phyloP scores from a whole-genome alignment of 148 eudicot species.

The Polygonum aviculare region DNA sequence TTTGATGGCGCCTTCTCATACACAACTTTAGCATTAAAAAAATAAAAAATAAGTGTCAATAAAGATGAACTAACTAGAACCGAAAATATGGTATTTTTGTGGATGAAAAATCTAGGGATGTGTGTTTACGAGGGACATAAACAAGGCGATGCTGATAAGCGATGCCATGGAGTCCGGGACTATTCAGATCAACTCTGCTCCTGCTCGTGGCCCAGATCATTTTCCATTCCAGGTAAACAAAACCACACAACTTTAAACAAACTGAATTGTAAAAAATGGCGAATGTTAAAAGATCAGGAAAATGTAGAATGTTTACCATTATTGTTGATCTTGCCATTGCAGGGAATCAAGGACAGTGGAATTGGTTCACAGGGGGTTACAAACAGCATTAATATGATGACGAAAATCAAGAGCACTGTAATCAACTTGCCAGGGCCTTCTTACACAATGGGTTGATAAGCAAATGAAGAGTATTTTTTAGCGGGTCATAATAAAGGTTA shows the following conservation, averaged over 20 bases:
- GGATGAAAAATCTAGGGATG: slow-evolving; percentile 51
- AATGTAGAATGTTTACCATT: too few relatives aligned
- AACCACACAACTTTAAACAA: not conserved
- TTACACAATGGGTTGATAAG: slow-evolving; percentile 21
- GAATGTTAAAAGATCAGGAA: too few relatives aligned
- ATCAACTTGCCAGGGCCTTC: slow-evolving; percentile 89
- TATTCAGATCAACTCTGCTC: slow-evolving; percentile 94
- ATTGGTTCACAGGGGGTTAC: slow-evolving; percentile 95
- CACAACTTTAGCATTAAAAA: not conserved
- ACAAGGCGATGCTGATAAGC: slow-evolving; percentile 90
- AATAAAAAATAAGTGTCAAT: not conserved
- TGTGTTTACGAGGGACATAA: slow-evolving; percentile 84
- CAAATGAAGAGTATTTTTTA: not conserved
- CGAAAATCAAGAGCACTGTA: slow-evolving; percentile 89
- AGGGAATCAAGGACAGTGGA: slow-evolving; percentile 98
- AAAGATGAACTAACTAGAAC: not conserved
- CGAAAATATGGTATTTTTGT: not conserved
- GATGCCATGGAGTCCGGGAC: slow-evolving; percentile 99
- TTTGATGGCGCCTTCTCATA: not conserved
- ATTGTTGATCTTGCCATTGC: not conserved
- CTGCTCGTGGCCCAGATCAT: slow-evolving; percentile 98
- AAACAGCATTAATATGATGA: slow-evolving; percentile 96
- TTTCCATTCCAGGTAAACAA: slow-evolving; percentile 79
- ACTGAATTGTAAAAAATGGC: too few relatives aligned
- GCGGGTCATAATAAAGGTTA: not conserved